These are phyloP conservation scores for Cladobotryum protrusum DNA, from an alignment of 2,329 filamentous ascomycete species.

Conservation along the genomic window DNA sequence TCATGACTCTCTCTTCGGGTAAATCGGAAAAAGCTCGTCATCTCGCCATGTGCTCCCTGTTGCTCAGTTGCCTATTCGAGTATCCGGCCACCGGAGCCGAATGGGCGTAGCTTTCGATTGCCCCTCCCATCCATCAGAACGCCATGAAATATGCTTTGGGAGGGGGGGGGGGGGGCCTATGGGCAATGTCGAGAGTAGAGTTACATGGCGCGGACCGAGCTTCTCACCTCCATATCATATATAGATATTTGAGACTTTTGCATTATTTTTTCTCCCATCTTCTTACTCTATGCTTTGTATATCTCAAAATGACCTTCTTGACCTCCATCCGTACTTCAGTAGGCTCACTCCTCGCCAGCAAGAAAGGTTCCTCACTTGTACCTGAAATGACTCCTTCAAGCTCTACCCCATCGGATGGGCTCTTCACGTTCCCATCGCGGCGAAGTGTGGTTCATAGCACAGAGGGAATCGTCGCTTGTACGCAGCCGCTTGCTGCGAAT, in stretches of 20 bases:
- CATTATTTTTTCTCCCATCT: no score
- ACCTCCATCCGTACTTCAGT: no score
- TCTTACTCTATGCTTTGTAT: no score
- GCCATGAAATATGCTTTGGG: no score
- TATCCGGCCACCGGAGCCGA: conserved; percentile 3
- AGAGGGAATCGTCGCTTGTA: conserved; percentile 83
- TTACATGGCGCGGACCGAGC: no score
- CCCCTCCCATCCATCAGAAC: background rate
- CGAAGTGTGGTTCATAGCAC: conserved; percentile 91
- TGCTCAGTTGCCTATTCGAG: background rate
- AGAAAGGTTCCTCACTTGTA: background rate
- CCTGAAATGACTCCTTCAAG: conserved; percentile 39
- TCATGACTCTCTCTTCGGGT: no score
- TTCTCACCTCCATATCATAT: no score
- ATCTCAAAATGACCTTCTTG: no score
- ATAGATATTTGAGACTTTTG: no score
- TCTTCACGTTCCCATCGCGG: conserved; percentile 67
- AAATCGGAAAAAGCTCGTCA: conserved; percentile 6
- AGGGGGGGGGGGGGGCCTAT: no score
- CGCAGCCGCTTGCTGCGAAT: conserved; percentile 82
- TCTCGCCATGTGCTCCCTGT: background rate
- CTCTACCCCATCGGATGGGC: conserved; percentile 29
- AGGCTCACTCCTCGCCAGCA: no score
- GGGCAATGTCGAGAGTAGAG: background rate
- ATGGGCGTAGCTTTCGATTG: background rate